Base-by-base conservation (phyloP, 139 green algal species). In the Picochlorum sp. region DNA sequence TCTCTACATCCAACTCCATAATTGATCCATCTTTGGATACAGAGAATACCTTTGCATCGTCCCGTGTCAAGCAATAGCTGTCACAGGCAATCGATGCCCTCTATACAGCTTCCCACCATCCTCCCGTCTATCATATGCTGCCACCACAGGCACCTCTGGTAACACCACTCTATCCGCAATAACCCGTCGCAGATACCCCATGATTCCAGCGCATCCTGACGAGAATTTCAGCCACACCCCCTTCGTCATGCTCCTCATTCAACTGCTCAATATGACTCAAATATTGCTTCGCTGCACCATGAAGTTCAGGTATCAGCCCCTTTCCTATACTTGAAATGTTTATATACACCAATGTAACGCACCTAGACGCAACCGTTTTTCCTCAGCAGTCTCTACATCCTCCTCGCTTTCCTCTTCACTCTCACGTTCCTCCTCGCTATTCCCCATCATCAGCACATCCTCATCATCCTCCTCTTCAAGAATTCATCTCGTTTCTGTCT, bases 1-100 rank as follows among this genome's bases (percentile, higher is more conserved):
- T 86, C 61, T 95, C 86, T 32, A 96, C 63, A 58, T 97, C 90
- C 71, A 80, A 81, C 3, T 62, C 49, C 10, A 85, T 61, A 26
- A 96, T 82, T 34, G 55, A 66, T 23, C 90, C 90, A 61, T 95
- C 87, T 57, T 97, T 97, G 16, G 75, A 82, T 11, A 88, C 86
- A 2, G 79, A 84, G 54, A 78, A 95, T 1, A 79, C 80, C 1
- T 69, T 83, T 1, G 28, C 18, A 50, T 93, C 90, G 63, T 96
- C 89, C 2, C 67, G 5, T 1, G 75, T 79, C 3, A 96, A 74
- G 82, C 78, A 6, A 94, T 34, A 0, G 82, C 86, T 37, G 90
- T 96, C 0, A 90, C 83, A 2, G 78, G 37, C 44, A 81, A 67
- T 28, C 61, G 49, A 64, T 83, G 79, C 0, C 70, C 77, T 16